A percentile compares a stretch with the other conserved stretches of the same genome.
Conservation (phyloP, 2,329 filamentous ascomycete species). For the Xylariaceae sp. region DNA sequence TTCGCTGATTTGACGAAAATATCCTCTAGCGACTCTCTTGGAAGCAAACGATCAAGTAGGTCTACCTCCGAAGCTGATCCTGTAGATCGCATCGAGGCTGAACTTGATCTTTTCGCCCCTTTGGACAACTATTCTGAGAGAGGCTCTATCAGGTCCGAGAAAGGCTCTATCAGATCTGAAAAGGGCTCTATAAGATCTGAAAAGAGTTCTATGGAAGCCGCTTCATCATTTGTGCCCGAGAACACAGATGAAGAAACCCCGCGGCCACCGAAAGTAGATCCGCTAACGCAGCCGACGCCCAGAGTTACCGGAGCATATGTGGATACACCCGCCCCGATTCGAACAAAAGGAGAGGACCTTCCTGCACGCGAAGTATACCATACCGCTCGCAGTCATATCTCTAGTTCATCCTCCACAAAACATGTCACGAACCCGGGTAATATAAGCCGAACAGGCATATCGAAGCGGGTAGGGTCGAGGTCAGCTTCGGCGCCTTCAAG, state of each 20-base stretch:
- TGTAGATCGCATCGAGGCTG: constrained; percentile 50
- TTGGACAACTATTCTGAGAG: constrained; percentile 51
- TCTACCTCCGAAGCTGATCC: constrained; percentile 48
- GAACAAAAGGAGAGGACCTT: constrained; percentile 24
- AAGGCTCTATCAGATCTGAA: constrained; percentile 50
- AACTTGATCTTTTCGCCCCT: constrained; percentile 52
- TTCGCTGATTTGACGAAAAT: constrained; percentile 42
- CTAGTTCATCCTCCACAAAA: constrained; percentile 15
- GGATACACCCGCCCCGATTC: constrained; percentile 47
- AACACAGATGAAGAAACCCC: constrained; percentile 43
- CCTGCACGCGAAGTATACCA: not conserved
- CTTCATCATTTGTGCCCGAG: constrained; percentile 39
- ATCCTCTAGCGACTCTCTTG: constrained; percentile 42
- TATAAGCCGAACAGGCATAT: constrained; percentile 4
- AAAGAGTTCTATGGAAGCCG: constrained; percentile 46
- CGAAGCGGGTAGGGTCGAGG: constrained; percentile 16
- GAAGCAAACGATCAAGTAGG: constrained; percentile 44
- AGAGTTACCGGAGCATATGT: constrained; percentile 51
- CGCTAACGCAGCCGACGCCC: constrained; percentile 47
- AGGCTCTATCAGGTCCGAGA: constrained; percentile 51
- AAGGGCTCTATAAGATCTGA: constrained; percentile 51
- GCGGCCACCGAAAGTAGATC: constrained; percentile 39
- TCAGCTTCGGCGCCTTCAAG: constrained; percentile 27
- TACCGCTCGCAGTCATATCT: constrained; percentile 10
- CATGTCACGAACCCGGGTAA: constrained; percentile 6